Percentiles rank a stretch among this genome's conserved stretches.
Evolutionary conservation across 768 basidiomycete genomes (phyloP).

Genomic region (Russula foetens): DNA sequence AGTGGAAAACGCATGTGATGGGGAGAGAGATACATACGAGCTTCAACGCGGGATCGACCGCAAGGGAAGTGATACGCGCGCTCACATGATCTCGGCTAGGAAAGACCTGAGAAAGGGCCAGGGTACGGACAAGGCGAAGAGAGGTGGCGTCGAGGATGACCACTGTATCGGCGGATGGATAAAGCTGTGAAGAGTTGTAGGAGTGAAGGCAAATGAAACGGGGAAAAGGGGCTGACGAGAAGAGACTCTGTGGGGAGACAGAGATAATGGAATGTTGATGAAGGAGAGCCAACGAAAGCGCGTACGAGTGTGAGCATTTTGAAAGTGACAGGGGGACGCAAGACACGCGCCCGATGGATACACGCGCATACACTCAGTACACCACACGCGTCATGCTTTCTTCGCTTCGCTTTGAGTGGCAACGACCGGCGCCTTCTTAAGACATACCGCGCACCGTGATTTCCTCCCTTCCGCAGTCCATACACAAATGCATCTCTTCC

Average conservation of each 20-base stretch:
- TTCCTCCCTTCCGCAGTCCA: constrained; percentile 1
- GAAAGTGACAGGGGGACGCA: not conserved
- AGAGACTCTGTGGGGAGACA: constrained; percentile 46
- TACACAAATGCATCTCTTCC: constrained; percentile 8
- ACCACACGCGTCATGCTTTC: too few relatives aligned
- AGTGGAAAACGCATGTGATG: not conserved
- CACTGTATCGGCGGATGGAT: constrained; percentile 62
- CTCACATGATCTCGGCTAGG: constrained; percentile 42
- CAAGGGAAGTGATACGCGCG: constrained; percentile 48
- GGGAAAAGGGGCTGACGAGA: constrained; percentile 39
- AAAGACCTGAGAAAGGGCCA: constrained; percentile 78
- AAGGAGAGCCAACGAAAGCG: constrained; percentile 45
- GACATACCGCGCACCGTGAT: not conserved
- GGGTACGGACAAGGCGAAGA: constrained; percentile 56
- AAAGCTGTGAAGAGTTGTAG: constrained; percentile 39
- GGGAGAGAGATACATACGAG: constrained; percentile 44
- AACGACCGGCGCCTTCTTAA: too few relatives aligned
- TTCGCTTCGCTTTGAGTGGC: too few relatives aligned
- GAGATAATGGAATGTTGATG: constrained; percentile 48
- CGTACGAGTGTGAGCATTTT: constrained; percentile 41
- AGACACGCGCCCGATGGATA: not conserved
- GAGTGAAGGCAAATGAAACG: constrained; percentile 1
- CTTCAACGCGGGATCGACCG: constrained; percentile 74
- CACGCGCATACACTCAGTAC: not conserved
- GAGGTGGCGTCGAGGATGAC: constrained; percentile 64